Conservation (phyloP, 495 filamentous ascomycete species). For the Beverwykella pulmonaria region DNA sequence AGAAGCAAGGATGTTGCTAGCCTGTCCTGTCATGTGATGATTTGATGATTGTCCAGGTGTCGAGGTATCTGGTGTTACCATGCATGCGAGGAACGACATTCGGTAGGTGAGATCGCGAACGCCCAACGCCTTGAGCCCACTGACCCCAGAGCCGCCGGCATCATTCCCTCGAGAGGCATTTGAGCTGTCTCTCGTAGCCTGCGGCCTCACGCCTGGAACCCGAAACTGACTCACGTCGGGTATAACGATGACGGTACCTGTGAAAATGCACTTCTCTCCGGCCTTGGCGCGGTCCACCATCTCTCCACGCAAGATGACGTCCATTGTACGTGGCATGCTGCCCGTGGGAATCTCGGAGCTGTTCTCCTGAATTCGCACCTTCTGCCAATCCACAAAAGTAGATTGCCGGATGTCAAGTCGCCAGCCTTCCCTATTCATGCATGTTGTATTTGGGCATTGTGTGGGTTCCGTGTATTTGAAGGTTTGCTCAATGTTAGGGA, state of each 20-base stretch:
- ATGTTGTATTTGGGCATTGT: slow-evolving; percentile 91
- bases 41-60: slow-evolving; percentile 67
- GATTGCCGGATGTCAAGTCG: slow-evolving; percentile 93
- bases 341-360: slow-evolving; percentile 97
- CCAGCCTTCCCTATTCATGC: slow-evolving; percentile 87
- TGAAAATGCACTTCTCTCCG: slow-evolving; percentile 97
- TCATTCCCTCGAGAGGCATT: slow-evolving; percentile 74
- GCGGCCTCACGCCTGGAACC: slow-evolving; percentile 80
- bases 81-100: slow-evolving; percentile 95
- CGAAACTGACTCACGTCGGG: slow-evolving; percentile 96
- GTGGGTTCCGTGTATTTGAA: slow-evolving; percentile 97
- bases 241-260: slow-evolving; percentile 92
- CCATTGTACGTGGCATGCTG: slow-evolving; percentile 98
- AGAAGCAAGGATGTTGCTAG: slow-evolving; percentile 78
- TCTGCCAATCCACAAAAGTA: slow-evolving; percentile 99
- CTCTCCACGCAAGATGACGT: slow-evolving; percentile 95
- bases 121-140: slow-evolving; percentile 86
- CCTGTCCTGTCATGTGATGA: slow-evolving; percentile 69
- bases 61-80: slow-evolving; percentile 90
- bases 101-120: slow-evolving; percentile 95
- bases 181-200: slow-evolving; percentile 80
- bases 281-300: slow-evolving; percentile 97
- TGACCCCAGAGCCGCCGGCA: slow-evolving; percentile 79
- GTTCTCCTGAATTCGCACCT: slow-evolving; percentile 96
- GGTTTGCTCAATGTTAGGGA: slow-evolving; percentile 92